Evolutionary conservation across 139 green algal species (phyloP).

Genomic region (Trebouxia sp.): DNA sequence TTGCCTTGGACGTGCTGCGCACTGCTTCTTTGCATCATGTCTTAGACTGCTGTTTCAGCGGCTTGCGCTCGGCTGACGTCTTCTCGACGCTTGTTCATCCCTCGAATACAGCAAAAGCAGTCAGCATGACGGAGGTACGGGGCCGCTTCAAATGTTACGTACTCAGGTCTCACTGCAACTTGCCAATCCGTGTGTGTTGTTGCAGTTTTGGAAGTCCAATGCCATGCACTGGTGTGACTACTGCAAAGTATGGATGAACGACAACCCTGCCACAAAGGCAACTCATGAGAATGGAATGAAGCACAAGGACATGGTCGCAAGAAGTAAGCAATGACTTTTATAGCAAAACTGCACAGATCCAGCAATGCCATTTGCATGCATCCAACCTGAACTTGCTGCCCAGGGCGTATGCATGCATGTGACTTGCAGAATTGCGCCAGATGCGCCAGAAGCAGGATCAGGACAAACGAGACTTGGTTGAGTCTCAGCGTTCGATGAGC

Average conservation of each 20-base stretch:
- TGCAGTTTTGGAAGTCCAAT: conserved; percentile 51
- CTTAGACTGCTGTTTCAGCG: too few species aligned
- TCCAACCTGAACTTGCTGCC: background rate
- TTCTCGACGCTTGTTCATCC: too few species aligned
- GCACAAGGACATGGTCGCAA: conserved; percentile 57
- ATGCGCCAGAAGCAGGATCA: conserved; percentile 48
- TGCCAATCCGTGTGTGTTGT: background rate
- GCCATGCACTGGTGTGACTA: conserved; percentile 56
- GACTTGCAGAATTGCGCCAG: conserved; percentile 44
- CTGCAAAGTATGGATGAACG: conserved; percentile 64
- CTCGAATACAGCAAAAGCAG: too few species aligned
- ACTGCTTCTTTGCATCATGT: too few species aligned
- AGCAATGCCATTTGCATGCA: background rate
- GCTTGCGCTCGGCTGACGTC: too few species aligned
- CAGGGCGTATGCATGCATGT: background rate
- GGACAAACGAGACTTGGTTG: conserved; percentile 38
- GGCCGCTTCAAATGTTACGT: too few species aligned
- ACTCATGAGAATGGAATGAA: conserved; percentile 57
- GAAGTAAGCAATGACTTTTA: conserved; percentile 37
- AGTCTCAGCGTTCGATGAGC: conserved; percentile 33
- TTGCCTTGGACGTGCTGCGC: too few species aligned
- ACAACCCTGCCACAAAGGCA: conserved; percentile 43
- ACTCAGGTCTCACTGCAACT: too few species aligned
- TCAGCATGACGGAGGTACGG: too few species aligned
- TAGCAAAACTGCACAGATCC: background rate